These are phyloP conservation scores for Dunaliella primolecta DNA, from an alignment of 139 green algal species.

Conservation along the genomic window DNA sequence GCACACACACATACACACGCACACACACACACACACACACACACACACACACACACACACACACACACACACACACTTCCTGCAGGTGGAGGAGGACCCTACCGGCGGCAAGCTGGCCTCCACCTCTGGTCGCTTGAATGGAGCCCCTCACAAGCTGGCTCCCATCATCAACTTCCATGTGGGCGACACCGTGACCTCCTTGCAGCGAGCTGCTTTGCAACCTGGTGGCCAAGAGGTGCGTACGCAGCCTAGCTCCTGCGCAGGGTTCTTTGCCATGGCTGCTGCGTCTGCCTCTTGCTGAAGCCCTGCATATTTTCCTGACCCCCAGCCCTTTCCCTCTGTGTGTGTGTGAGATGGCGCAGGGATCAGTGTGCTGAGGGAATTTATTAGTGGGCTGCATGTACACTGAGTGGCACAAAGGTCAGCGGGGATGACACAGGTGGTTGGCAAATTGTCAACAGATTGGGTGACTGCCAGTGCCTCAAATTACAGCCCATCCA, in stretches of 20 bases:
- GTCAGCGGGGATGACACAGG: too few species aligned
- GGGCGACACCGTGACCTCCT: constrained; percentile 84
- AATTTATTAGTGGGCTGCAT: too few species aligned
- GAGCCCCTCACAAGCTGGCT: constrained; percentile 90
- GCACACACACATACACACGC: neutral
- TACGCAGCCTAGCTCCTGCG: neutral
- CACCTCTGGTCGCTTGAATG: constrained; percentile 66
- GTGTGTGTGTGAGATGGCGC: neutral
- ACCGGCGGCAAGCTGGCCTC: constrained; percentile 86
- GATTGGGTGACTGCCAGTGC: constrained; percentile 6
- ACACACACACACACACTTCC: neutral
- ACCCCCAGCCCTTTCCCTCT: too few species aligned
- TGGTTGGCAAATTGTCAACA: too few species aligned
- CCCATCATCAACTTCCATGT: constrained; percentile 87
- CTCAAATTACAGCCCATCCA: too few species aligned
- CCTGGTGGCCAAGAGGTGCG: constrained; percentile 45
- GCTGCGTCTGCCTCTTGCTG: too few species aligned
- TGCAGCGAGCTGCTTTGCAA: constrained; percentile 64
- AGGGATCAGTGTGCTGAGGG: too few species aligned
- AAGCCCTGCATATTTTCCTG: too few species aligned
- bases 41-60: neutral
- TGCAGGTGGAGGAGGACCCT: constrained; percentile 94
- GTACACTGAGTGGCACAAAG: too few species aligned
- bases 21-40: neutral
- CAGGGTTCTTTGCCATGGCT: too few species aligned